Conservation (phyloP, 2,329 filamentous ascomycete species). For the Neonectria neomacrospora region DNA sequence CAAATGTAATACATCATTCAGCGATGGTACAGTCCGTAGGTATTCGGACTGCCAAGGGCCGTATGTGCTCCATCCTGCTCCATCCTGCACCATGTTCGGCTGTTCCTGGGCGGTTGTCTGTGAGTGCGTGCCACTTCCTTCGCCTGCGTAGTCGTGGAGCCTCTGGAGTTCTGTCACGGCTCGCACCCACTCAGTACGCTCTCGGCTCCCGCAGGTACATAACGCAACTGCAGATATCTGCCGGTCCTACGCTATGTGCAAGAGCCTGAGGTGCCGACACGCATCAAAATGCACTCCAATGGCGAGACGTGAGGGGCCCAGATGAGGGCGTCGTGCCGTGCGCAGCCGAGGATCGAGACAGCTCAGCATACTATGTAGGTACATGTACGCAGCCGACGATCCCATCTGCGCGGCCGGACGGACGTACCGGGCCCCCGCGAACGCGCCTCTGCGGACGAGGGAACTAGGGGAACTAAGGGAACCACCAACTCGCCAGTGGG, state of each 20-base stretch:
- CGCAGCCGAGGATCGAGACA: background rate
- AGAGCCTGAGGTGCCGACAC: constrained; percentile 23
- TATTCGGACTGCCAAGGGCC: background rate
- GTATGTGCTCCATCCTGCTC: constrained; percentile 2
- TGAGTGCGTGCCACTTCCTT: constrained; percentile 6
- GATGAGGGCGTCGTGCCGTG: constrained; percentile 3
- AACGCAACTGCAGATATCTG: constrained; percentile 31
- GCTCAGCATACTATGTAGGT: background rate
- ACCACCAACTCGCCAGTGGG: background rate
- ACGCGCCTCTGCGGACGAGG: background rate
- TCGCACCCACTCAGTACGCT: constrained; percentile 7
- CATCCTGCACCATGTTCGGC: constrained; percentile 15
- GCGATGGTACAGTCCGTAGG: background rate
- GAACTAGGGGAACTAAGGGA: background rate
- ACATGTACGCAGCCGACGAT: background rate
- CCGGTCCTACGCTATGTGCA: constrained; percentile 35
- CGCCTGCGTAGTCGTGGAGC: background rate
- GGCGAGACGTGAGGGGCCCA: background rate
- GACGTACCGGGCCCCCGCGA: background rate
- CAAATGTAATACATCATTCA: background rate
- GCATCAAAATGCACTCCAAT: constrained; percentile 12
- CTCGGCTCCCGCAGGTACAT: constrained; percentile 7
- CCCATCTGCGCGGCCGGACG: constrained; percentile 2
- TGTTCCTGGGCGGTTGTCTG: constrained; percentile 2
- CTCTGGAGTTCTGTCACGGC: background rate